Conservation (phyloP, 306 rosid species). For the Quercus aquifolioides region DNA sequence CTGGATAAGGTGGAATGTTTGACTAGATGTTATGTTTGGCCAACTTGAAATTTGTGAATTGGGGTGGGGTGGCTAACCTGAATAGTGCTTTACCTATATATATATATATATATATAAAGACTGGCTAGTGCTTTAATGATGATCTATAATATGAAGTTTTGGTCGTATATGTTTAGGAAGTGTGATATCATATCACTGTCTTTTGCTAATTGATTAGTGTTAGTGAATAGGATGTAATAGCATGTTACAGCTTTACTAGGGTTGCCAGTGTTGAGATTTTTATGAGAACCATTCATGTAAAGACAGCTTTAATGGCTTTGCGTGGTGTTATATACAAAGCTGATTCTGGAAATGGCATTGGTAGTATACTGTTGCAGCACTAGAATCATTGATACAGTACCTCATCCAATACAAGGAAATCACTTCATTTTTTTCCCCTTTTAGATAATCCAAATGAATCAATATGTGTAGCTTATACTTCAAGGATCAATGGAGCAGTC, state of each 20-base stretch:
- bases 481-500: not conserved
- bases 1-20: not conserved
- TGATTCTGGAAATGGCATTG: not conserved
- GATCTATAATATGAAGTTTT: not conserved
- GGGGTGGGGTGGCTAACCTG: not conserved
- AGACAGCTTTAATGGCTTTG: not conserved
- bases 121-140: not conserved
- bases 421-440: not conserved
- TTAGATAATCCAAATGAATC: not conserved
- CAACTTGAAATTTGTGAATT: not conserved
- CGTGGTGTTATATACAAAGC: not conserved
- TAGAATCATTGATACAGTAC: not conserved
- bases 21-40: not conserved
- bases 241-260: not conserved
- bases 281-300: not conserved
- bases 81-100: no score
- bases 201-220: not conserved
- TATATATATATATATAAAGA: not conserved
- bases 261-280: not conserved
- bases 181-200: not conserved
- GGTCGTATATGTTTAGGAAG: not conserved
- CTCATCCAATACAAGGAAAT: not conserved
- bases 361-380: not conserved
- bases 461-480: not conserved
- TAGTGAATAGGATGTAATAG: not conserved